Base-by-base conservation (phyloP, 1,284 basidiomycete species). In the Ceratobasidium theobromae region DNA sequence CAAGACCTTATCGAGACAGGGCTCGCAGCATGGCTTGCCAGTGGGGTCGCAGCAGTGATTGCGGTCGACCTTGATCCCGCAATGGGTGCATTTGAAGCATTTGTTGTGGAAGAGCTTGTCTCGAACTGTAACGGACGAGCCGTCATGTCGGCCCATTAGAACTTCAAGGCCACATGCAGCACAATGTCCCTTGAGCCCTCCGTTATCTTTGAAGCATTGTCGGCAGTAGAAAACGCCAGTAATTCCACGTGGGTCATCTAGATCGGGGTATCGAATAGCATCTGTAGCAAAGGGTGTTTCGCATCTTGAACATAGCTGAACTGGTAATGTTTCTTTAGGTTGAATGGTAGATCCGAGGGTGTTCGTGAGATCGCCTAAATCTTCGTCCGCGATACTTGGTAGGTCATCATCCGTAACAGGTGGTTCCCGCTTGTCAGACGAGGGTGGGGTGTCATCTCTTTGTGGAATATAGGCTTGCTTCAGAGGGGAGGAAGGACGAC, bases 221-320 rank as follows among this genome's bases (percentile, higher is more conserved):
- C 84, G 82, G 74, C 89, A 92, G 18, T 91, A 77, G 73, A 89
- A 92, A 14, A 79, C 75, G 41, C 73, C 71, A 8, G 77, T 74
- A 5, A 64, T 49, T 28, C 60, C 60, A 16, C 76, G 72, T 32
- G 77, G 71, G 33, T 77, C 73, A 35, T 79, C 77, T 28, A 87
- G 88, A 71, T 90, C 85, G 0, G 90, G 90, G 72, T 90, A 92
- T 68, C 92, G 89, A 32, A 89, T 91, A 23, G 87, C 84, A 74
- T 92, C 89, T 0, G 89, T 89, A 52, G 84, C 82, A 73, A 92
- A 92, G 3, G 80, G 78, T 0, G 79, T 75, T 8, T 78, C 77
- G 72, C 89, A 92, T 90, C 64, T 86, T 8, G 60, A 48, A 27
- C 60, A 64, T 25, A 64, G 40, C 38, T 64, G 60, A 53, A 64